Evolutionary conservation across 73 alveolate species (phyloP), one percentile per base, ranked within the genome.

Genomic region (Uronychia binucleata): DNA sequence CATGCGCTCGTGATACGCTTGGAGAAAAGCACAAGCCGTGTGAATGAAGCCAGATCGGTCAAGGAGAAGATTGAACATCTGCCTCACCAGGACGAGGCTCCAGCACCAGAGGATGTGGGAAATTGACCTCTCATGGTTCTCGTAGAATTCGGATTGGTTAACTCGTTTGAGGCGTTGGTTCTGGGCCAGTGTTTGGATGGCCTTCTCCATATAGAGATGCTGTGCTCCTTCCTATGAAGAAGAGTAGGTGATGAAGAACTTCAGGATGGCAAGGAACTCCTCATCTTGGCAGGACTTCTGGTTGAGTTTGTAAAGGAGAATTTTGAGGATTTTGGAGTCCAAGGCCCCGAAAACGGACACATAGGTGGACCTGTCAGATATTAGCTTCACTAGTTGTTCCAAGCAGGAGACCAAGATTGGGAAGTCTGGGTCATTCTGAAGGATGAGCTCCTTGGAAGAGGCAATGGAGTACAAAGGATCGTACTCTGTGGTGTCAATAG

Each of bases 81-180:
- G 19, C 67, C 67, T 46, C 67, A 46, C 19, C n/a, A 46, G 19
- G 5, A 46, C 19, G 5, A 46, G 19, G 5, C n/a, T 11, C 67
- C 67, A 46, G 67, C 67, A 46, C 67, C 67, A 46, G 67, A 46
- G 67, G 67, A 46, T 46, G 67, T 46, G 67, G 67, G 67, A 46
- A 19, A 46, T 5, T 5, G 5, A 11, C 67, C 67, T 46, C 67
- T 46, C 67, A 5, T 46, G 5, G 5, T 5, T 19, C 19, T 5
- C 5, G 67, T 46, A 46, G 67, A 11, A 46, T 19, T 46, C 67
- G 67, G 5, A 5, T 19, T 46, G 19, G 67, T 46, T 46, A 19
- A 46, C 19, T 11, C n/a, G n/a, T 46, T 46, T 46, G n/a, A 46
- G 19, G n/a, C 67, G 67, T 46, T 46, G 5, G 67, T 19, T 11